Percentiles rank a stretch among this genome's conserved stretches.
phyloP scores from a whole-genome alignment of 371 early-diverging fungal genomes.

The Actinomortierella wolfii region DNA sequence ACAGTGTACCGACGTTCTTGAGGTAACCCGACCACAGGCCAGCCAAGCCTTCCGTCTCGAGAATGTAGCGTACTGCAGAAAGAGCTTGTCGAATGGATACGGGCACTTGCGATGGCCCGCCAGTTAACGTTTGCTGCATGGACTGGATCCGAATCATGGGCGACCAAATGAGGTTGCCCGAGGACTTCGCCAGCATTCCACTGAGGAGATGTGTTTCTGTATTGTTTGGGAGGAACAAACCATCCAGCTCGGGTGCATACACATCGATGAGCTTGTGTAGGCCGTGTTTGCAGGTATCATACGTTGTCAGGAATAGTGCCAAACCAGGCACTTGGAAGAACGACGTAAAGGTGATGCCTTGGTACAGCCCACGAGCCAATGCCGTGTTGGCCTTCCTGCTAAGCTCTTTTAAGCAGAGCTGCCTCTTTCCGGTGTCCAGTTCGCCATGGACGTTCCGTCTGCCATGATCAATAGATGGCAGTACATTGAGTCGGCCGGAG shows the following conservation, averaged over 20 bases:
- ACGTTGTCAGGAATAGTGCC: slow-evolving; percentile 34
- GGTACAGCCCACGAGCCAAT: slow-evolving; percentile 22
- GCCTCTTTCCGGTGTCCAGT: too few relatives aligned
- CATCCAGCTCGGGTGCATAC: too few relatives aligned
- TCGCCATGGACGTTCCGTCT: too few relatives aligned
- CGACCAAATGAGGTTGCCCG: slow-evolving; percentile 25
- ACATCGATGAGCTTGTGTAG: slow-evolving; percentile 6
- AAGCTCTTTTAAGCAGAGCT: too few relatives aligned
- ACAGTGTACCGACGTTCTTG: slow-evolving; percentile 11
- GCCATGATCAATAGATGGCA: too few relatives aligned
- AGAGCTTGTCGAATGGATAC: slow-evolving; percentile 8
- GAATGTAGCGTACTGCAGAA: slow-evolving; percentile 12
- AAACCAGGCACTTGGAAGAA: slow-evolving; percentile 36
- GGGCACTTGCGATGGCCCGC: too few relatives aligned
- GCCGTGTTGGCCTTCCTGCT: slow-evolving; percentile 6
- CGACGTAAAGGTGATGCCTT: slow-evolving; percentile 21
- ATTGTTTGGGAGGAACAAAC: slow-evolving; percentile 11
- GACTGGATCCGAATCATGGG: slow-evolving; percentile 34
- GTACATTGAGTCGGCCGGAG: too few relatives aligned
- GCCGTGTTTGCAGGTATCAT: slow-evolving; percentile 27
- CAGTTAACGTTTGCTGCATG: slow-evolving; percentile 15
- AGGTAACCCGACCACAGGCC: slow-evolving; percentile 37
- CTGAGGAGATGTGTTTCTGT: slow-evolving; percentile 27
- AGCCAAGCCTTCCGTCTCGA: slow-evolving; percentile 13
- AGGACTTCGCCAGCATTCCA: slow-evolving; percentile 30